These are phyloP conservation scores for Linderniella brevidens DNA, from an alignment of 257 asterid genomes.

Conservation along the genomic window DNA sequence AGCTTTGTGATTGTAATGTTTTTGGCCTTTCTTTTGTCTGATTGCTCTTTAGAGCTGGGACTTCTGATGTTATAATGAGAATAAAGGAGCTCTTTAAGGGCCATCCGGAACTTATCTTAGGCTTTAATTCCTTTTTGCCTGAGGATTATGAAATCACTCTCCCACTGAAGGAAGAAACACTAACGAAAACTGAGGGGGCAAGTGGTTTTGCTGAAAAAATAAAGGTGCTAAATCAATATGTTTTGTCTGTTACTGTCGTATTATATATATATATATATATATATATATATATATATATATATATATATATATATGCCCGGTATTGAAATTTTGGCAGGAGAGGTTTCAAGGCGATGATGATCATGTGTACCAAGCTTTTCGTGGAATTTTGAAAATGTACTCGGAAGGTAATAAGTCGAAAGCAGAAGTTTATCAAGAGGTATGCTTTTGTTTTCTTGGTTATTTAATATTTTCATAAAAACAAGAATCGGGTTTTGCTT, in stretches of 20 bases:
- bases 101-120: slow-evolving; percentile 66
- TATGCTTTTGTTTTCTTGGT: slow-evolving; percentile 8
- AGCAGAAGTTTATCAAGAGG: slow-evolving; percentile 60
- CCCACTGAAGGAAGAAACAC: slow-evolving; percentile 45
- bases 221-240: slow-evolving; percentile 41
- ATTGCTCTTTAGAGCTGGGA: slow-evolving; percentile 65
- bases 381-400: slow-evolving; percentile 76
- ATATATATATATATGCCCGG: too few relatives aligned
- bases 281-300: too few relatives aligned
- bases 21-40: slow-evolving; percentile 17
- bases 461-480: slow-evolving; percentile 3
- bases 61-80: slow-evolving; percentile 48
- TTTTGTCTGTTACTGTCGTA: slow-evolving; percentile 5
- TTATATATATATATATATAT: slow-evolving; percentile 12
- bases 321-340: slow-evolving; percentile 36
- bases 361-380: slow-evolving; percentile 75
- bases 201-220: slow-evolving; percentile 63
- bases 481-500: background rate
- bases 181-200: slow-evolving; percentile 56
- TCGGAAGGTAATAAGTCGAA: slow-evolving; percentile 52
- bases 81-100: slow-evolving; percentile 81
- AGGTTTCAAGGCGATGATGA: slow-evolving; percentile 82
- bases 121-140: slow-evolving; percentile 88
- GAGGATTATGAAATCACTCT: slow-evolving; percentile 65
- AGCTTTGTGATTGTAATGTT: slow-evolving; percentile 5